phyloP scores from a whole-genome alignment of 176 grass and related monocot genomes.

The Raddia guianensis region DNA sequence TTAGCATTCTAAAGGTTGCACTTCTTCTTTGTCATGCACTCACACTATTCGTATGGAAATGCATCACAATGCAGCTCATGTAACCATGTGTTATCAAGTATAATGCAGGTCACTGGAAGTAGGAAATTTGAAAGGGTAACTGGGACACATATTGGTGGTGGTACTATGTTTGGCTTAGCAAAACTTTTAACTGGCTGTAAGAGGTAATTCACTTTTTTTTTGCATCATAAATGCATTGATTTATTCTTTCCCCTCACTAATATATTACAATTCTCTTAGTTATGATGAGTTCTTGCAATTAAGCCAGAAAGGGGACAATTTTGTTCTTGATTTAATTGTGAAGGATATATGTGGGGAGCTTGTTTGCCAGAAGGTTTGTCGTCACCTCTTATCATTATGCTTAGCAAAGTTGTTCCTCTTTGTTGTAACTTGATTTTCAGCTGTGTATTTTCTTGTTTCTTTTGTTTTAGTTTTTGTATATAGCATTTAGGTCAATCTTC shows the following conservation, averaged over 20 bases:
- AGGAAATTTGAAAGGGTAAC: constrained; percentile 91
- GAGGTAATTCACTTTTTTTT: constrained; percentile 55
- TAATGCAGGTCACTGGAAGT: constrained; percentile 82
- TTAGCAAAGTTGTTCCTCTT: constrained; percentile 11
- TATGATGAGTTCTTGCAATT: constrained; percentile 97
- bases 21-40: constrained; percentile 19
- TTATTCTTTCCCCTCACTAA: constrained; percentile 45
- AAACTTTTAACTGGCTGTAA: constrained; percentile 96
- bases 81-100: constrained; percentile 48
- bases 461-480: constrained; percentile 8
- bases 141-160: constrained; percentile 91
- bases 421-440: background rate
- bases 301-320: constrained; percentile 97
- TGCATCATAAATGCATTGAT: constrained; percentile 4
- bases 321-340: constrained; percentile 95
- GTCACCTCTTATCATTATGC: constrained; percentile 27
- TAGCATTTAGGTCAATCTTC: background rate
- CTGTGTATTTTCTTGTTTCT: constrained; percentile 10
- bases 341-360: constrained; percentile 98
- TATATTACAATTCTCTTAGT: constrained; percentile 59
- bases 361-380: constrained; percentile 84
- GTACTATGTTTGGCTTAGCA: constrained; percentile 94
- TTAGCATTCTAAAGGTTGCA: constrained; percentile 94
- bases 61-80: constrained; percentile 34
- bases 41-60: constrained; percentile 22